A percentile compares a stretch with the other conserved stretches of the same genome.
These are phyloP conservation scores for Chrysanthemum seticuspe DNA, from an alignment of 129 eudicot genomes.

Conservation along the genomic window DNA sequence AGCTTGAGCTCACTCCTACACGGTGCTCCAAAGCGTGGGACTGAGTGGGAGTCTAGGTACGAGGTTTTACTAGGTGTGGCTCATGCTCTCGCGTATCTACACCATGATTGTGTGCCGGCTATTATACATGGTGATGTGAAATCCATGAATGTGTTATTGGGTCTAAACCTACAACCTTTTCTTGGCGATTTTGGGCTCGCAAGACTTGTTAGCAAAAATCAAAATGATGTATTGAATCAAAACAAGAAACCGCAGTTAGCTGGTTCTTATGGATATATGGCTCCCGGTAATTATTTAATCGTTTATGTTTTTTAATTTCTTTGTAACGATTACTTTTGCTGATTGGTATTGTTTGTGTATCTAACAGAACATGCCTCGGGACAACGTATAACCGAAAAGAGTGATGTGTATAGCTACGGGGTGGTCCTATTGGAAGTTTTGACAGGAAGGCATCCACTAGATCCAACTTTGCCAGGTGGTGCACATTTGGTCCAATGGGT, in stretches of 20 bases:
- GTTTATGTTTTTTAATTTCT: not conserved
- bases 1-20: constrained; percentile 97
- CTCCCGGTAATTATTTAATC: constrained; percentile 70
- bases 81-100: constrained; percentile 87
- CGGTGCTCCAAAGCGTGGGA: constrained; percentile 73
- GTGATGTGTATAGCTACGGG: constrained; percentile 94
- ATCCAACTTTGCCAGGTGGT: constrained; percentile 92
- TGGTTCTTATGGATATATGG: constrained; percentile 99
- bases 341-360: not conserved
- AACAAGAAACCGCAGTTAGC: constrained; percentile 77
- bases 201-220: constrained; percentile 44
- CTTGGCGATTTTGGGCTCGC: constrained; percentile 97
- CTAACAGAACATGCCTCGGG: constrained; percentile 74
- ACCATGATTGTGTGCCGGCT: constrained; percentile 91
- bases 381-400: constrained; percentile 81
- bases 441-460: constrained; percentile 98
- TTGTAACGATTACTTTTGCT: constrained; percentile 2
- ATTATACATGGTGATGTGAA: constrained; percentile 95
- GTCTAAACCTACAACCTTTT: constrained; percentile 69
- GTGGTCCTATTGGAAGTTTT: constrained; percentile 87
- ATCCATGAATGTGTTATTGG: constrained; percentile 90
- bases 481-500: constrained; percentile 94
- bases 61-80: constrained; percentile 81
- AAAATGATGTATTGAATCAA: constrained; percentile 36
- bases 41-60: constrained; percentile 83